These are phyloP conservation scores for Dimargaris xerosporica DNA, from an alignment of 192 early-diverging fungal genomes.

Conservation along the genomic window DNA sequence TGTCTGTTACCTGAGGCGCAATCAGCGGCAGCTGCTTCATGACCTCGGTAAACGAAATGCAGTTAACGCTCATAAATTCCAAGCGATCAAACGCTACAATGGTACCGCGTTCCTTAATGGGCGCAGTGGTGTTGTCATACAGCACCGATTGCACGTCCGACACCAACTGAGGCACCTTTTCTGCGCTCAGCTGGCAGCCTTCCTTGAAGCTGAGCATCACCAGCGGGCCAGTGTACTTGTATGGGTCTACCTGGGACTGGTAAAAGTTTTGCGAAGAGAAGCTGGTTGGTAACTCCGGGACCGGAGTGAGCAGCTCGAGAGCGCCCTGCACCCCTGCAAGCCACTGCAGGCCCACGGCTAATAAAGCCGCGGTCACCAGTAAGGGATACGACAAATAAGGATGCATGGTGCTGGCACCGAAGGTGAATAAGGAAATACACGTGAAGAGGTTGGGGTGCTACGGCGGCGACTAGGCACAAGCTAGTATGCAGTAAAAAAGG, in stretches of 20 bases:
- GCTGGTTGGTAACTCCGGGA: neutral
- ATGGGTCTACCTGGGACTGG: neutral
- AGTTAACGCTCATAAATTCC: neutral
- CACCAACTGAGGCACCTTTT: neutral
- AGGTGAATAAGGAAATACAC: too few species aligned
- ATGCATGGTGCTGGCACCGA: too few species aligned
- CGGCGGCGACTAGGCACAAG: too few species aligned
- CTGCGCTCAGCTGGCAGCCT: neutral
- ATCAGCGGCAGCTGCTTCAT: conserved; percentile 5
- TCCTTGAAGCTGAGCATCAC: neutral
- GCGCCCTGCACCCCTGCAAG: neutral
- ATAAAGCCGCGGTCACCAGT: too few species aligned
- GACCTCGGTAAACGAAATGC: conserved; percentile 1
- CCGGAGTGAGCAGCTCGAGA: neutral
- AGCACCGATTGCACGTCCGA: neutral
- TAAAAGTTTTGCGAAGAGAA: conserved; percentile 1
- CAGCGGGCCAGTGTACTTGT: conserved; percentile 3
- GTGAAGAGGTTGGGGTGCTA: too few species aligned
- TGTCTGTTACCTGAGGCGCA: neutral
- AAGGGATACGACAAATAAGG: too few species aligned
- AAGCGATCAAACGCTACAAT: conserved; percentile 6
- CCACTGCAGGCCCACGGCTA: too few species aligned
- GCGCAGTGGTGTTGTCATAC: neutral
- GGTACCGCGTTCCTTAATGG: neutral
- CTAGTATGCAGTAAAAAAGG: too few species aligned